These are phyloP conservation scores for Phytopythium oedochilum DNA, from an alignment of 352 stramenopile genomes.

Conservation along the genomic window DNA sequence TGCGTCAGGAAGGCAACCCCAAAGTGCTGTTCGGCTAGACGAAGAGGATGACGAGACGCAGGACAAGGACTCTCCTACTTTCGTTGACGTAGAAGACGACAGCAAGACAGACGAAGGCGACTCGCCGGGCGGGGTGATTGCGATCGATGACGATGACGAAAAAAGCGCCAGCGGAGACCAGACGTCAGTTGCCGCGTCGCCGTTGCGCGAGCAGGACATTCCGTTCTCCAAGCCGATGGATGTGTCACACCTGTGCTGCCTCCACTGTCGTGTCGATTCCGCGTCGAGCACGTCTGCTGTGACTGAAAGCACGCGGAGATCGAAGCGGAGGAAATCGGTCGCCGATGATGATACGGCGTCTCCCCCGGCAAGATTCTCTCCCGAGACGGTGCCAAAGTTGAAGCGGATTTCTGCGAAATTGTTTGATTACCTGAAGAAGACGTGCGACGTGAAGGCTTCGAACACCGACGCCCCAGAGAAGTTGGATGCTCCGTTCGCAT, in stretches of 20 bases:
- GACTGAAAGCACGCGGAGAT: background rate
- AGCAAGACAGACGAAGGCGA: slow-evolving; percentile 13
- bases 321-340: background rate
- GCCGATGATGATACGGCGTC: background rate
- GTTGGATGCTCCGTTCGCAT: slow-evolving; percentile 18
- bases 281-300: background rate
- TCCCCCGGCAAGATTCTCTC: slow-evolving; percentile 31
- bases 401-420: slow-evolving; percentile 58
- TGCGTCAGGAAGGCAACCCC: slow-evolving; percentile 2
- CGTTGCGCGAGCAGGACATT: slow-evolving; percentile 29
- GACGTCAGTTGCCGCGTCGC: background rate
- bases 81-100: slow-evolving; percentile 9
- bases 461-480: slow-evolving; percentile 2
- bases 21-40: background rate
- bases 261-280: slow-evolving; percentile 19
- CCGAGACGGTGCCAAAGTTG: slow-evolving; percentile 41
- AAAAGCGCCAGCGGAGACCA: background rate
- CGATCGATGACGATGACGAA: slow-evolving; percentile 9
- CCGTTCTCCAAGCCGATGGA: slow-evolving; percentile 54
- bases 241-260: slow-evolving; percentile 40
- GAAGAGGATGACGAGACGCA: slow-evolving; percentile 1
- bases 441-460: slow-evolving; percentile 8
- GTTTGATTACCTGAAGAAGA: slow-evolving; percentile 38
- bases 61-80: background rate
- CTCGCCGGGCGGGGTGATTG: slow-evolving; percentile 8